Conservation (phyloP, 768 basidiomycete genomes). For the Pluteus cervinus region DNA sequence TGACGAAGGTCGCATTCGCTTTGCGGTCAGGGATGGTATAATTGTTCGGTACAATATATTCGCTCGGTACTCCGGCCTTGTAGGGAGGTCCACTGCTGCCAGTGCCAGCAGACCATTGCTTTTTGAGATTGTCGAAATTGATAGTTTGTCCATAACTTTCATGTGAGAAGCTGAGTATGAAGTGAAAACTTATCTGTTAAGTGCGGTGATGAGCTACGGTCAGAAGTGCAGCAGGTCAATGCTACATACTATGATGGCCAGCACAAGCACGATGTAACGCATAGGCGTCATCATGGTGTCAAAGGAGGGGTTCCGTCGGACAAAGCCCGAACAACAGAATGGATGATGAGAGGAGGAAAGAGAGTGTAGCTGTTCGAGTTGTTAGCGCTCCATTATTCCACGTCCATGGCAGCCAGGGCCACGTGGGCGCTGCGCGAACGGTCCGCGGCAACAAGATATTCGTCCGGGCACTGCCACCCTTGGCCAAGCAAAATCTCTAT, state of each 20-base stretch:
- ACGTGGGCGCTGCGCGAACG: no score
- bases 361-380: background rate
- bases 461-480: no score
- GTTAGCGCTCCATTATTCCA: no score
- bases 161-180: conserved; percentile 60
- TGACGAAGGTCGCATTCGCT: conserved; percentile 80
- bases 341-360: background rate
- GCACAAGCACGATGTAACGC: conserved; percentile 47
- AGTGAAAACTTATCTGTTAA: conserved; percentile 48
- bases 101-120: conserved; percentile 21
- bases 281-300: conserved; percentile 49
- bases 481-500: background rate
- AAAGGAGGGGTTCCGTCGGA: conserved; percentile 6
- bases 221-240: background rate
- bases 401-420: no score
- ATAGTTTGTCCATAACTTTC: conserved; percentile 59
- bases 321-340: conserved; percentile 5
- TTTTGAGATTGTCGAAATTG: conserved; percentile 39
- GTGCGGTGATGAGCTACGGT: background rate
- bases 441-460: no score
- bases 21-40: conserved; percentile 41
- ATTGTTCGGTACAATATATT: conserved; percentile 44
- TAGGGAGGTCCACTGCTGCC: conserved; percentile 36
- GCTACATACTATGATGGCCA: conserved; percentile 38
- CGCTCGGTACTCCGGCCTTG: conserved; percentile 52